Evolutionary conservation across 768 basidiomycete species (phyloP).

Genomic region (Clitopilus passeckerianus): DNA sequence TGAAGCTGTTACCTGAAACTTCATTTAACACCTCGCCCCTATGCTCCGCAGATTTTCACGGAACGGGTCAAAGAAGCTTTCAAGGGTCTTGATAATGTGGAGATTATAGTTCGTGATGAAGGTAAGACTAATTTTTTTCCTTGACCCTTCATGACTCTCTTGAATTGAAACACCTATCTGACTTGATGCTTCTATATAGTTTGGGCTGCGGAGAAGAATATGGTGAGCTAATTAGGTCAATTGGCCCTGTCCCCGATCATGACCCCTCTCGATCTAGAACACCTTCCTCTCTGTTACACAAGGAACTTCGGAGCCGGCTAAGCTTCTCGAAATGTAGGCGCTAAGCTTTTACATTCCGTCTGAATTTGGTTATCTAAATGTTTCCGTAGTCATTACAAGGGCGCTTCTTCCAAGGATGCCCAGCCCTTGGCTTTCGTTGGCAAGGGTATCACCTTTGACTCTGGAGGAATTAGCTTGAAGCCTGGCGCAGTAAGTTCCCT

Average conservation of each 20-base stretch:
- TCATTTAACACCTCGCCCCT: not conserved
- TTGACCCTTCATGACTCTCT: slow-evolving; percentile 4
- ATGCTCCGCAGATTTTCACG: slow-evolving; percentile 48
- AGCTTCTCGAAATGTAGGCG: slow-evolving; percentile 78
- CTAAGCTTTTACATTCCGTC: not conserved
- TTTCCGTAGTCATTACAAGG: slow-evolving; percentile 69
- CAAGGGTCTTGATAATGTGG: slow-evolving; percentile 57
- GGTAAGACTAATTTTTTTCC: slow-evolving; percentile 30
- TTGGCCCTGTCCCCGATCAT: slow-evolving; percentile 3
- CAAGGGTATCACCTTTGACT: slow-evolving; percentile 89
- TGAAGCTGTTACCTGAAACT: not conserved
- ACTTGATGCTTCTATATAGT: slow-evolving; percentile 27
- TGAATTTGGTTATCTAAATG: not conserved
- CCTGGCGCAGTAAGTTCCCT: slow-evolving; percentile 50
- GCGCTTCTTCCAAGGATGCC: slow-evolving; percentile 49
- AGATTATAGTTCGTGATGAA: slow-evolving; percentile 69
- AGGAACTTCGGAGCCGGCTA: slow-evolving; percentile 79
- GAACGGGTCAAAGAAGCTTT: slow-evolving; percentile 69
- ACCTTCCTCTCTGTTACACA: slow-evolving; percentile 86
- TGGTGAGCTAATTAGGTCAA: slow-evolving; percentile 38
- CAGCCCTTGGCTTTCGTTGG: slow-evolving; percentile 75
- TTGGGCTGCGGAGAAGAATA: slow-evolving; percentile 82
- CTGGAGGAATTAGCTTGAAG: slow-evolving; percentile 85
- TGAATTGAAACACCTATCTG: not conserved
- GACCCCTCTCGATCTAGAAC: slow-evolving; percentile 34